phyloP scores from a whole-genome alignment of 164 flowering plant species.

The Stephania japonica region DNA sequence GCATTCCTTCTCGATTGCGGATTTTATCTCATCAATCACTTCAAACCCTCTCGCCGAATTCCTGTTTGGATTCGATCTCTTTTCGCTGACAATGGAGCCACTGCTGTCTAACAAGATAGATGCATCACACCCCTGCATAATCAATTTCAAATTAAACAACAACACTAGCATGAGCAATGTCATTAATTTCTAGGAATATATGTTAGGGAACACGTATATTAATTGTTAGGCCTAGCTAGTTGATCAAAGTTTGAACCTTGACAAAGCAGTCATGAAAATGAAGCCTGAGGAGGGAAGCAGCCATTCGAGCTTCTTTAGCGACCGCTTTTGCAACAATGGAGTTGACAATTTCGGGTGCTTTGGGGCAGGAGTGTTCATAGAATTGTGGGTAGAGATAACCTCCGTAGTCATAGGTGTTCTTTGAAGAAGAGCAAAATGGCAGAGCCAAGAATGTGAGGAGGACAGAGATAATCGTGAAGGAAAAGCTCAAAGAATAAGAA shows the following conservation, averaged over 20 bases:
- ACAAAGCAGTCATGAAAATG: slow-evolving; percentile 98
- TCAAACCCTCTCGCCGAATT: slow-evolving; percentile 87
- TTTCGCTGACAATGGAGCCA: slow-evolving; percentile 63
- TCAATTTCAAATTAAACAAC: neutral
- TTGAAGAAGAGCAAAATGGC: slow-evolving; percentile 38
- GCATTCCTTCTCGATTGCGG: slow-evolving; percentile 80
- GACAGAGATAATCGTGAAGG: slow-evolving; percentile 27
- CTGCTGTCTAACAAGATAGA: slow-evolving; percentile 69
- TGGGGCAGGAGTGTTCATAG: slow-evolving; percentile 75
- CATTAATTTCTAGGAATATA: too few relatives aligned
- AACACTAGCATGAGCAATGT: neutral
- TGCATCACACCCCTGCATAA: slow-evolving; percentile 94
- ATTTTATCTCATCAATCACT: slow-evolving; percentile 78
- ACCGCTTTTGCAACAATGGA: slow-evolving; percentile 70
- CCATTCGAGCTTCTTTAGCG: slow-evolving; percentile 73
- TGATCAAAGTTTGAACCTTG: slow-evolving; percentile 38
- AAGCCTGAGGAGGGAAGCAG: slow-evolving; percentile 88
- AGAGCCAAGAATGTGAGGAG: slow-evolving; percentile 29
- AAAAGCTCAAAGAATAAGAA: slow-evolving; percentile 15
- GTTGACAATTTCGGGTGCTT: slow-evolving; percentile 60
- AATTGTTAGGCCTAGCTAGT: neutral
- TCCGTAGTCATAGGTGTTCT: slow-evolving; percentile 5
- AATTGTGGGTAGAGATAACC: slow-evolving; percentile 76
- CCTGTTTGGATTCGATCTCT: slow-evolving; percentile 58
- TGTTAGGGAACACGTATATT: neutral